Conservation (phyloP, 257 asterid genomes). For the Gentiana straminea region DNA sequence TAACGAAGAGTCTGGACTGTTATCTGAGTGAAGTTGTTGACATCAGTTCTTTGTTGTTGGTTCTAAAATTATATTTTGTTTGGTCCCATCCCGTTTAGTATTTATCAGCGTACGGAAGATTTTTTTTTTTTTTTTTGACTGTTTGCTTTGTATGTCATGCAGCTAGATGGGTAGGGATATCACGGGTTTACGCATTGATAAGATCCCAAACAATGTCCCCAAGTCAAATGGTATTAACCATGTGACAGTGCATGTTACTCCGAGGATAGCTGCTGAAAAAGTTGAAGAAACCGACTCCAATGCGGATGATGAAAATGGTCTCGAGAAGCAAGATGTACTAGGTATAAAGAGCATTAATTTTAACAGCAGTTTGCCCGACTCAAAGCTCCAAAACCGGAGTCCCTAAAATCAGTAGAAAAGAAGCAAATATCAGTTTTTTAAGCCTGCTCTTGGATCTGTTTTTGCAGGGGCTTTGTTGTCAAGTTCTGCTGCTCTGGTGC, state of each 20-base stretch:
- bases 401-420: constrained; percentile 37
- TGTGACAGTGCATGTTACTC: constrained; percentile 25
- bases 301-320: constrained; percentile 19
- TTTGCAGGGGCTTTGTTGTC: constrained; percentile 23
- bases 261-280: constrained; percentile 23
- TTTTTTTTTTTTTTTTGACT: constrained; percentile 3
- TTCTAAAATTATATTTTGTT: too few species aligned
- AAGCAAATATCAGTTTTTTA: constrained; percentile 28
- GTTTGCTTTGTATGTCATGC: constrained; percentile 11
- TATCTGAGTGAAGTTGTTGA: too few species aligned
- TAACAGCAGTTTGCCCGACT: constrained; percentile 25
- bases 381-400: constrained; percentile 35
- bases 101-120: too few species aligned
- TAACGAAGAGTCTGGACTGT: too few species aligned
- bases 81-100: too few species aligned
- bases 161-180: constrained; percentile 53
- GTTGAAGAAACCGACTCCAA: constrained; percentile 20
- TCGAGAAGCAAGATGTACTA: constrained; percentile 47
- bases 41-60: too few species aligned
- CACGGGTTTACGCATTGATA: constrained; percentile 34
- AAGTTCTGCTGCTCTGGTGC: constrained; percentile 19
- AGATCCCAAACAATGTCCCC: constrained; percentile 17
- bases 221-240: constrained; percentile 33
- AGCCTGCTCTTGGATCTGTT: constrained; percentile 37
- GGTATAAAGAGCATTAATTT: constrained; percentile 45